Percentiles rank a stretch among this genome's conserved stretches.
These are phyloP conservation scores for Pichia ethanolica DNA, from an alignment of 805 yeast genomes.

Conservation along the genomic window DNA sequence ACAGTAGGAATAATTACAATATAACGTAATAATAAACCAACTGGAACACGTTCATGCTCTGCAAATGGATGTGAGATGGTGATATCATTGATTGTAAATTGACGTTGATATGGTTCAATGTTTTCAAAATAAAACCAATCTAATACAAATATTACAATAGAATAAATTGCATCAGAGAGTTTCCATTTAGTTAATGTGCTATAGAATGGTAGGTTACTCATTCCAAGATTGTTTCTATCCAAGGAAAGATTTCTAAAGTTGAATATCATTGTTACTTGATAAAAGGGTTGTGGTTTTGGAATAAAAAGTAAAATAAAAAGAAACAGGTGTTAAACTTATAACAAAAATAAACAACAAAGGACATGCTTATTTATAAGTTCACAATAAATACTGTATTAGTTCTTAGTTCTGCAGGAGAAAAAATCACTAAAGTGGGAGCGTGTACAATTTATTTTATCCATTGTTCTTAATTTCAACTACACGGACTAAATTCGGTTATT, in stretches of 20 bases:
- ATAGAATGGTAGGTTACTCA: constrained; percentile 16
- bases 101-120: constrained; percentile 64
- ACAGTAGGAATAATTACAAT: constrained; percentile 44
- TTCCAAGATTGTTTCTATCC: constrained; percentile 25
- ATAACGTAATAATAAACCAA: constrained; percentile 43
- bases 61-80: constrained; percentile 80
- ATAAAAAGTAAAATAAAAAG: too few relatives aligned
- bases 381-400: too few relatives aligned
- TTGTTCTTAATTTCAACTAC: too few relatives aligned
- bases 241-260: constrained; percentile 14
- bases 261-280: constrained; percentile 6
- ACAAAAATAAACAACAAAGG: too few relatives aligned
- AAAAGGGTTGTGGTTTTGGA: too few relatives aligned
- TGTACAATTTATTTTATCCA: too few relatives aligned
- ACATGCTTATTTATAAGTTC: too few relatives aligned
- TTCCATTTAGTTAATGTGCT: constrained; percentile 20
- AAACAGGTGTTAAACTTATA: too few relatives aligned
- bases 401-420: too few relatives aligned
- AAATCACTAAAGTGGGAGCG: too few relatives aligned
- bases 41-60: constrained; percentile 62
- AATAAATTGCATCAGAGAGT: constrained; percentile 20
- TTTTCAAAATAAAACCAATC: constrained; percentile 23
- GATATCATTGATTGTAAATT: constrained; percentile 67
- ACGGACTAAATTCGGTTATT: too few relatives aligned
- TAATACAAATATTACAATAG: constrained; percentile 13